Evolutionary conservation across 257 asterid species (phyloP).

Genomic region (Eustoma russellianum): DNA sequence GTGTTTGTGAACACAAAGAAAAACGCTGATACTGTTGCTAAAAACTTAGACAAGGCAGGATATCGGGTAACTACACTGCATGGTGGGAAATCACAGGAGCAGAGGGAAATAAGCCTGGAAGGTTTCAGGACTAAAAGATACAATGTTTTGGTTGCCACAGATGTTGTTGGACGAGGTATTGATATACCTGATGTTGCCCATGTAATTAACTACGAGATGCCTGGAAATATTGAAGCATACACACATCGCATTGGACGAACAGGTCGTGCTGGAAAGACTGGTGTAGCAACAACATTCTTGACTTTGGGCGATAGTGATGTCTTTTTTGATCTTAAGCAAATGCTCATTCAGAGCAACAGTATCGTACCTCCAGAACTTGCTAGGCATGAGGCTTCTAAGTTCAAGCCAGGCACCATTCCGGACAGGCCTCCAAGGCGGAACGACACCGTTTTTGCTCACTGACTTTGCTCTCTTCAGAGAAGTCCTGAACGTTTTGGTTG

Average conservation of each 20-base stretch:
- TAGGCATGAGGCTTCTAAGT: slow-evolving; percentile 24
- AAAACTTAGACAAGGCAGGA: slow-evolving; percentile 15
- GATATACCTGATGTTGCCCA: slow-evolving; percentile 29
- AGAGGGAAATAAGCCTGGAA: slow-evolving; percentile 23
- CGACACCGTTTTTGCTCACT: slow-evolving; percentile 22
- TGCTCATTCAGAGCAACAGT: slow-evolving; percentile 25
- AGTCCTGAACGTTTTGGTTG: background rate
- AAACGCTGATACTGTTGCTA: slow-evolving; percentile 15
- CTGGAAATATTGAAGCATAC: slow-evolving; percentile 18
- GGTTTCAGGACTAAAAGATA: slow-evolving; percentile 24
- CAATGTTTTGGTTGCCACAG: slow-evolving; percentile 23
- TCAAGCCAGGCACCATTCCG: slow-evolving; percentile 22
- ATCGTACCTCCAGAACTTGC: slow-evolving; percentile 22
- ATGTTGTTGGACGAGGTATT: slow-evolving; percentile 27
- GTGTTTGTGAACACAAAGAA: slow-evolving; percentile 22
- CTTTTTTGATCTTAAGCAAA: slow-evolving; percentile 25
- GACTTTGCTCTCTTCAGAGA: background rate
- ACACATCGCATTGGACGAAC: slow-evolving; percentile 28
- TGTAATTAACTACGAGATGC: slow-evolving; percentile 25
- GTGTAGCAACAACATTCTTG: slow-evolving; percentile 24
- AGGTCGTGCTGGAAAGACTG: slow-evolving; percentile 30
- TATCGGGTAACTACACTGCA: slow-evolving; percentile 25
- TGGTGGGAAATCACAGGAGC: slow-evolving; percentile 28
- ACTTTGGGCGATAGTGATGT: slow-evolving; percentile 16
- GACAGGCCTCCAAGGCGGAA: slow-evolving; percentile 22